These are phyloP conservation scores for Taphrina wiesneri DNA, from an alignment of 1,139 yeast genomes.

Conservation along the genomic window DNA sequence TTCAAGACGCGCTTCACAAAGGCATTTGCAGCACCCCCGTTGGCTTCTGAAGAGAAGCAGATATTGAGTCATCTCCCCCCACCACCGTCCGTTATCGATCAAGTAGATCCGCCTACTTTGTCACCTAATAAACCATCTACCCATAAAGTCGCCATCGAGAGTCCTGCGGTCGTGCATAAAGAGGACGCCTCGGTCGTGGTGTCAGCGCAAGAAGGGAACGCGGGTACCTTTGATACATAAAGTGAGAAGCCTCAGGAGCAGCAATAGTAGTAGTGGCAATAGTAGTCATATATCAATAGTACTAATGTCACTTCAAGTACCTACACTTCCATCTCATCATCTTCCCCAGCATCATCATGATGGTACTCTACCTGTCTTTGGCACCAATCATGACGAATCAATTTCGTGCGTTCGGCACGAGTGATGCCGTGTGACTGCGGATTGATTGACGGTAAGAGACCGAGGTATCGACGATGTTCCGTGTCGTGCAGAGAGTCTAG, in stretches of 20 bases:
- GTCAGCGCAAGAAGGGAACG: too few relatives aligned
- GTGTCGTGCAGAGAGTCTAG: neutral
- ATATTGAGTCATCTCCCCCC: neutral
- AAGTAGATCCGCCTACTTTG: neutral
- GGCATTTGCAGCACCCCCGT: neutral
- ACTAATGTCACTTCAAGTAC: neutral
- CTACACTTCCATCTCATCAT: neutral
- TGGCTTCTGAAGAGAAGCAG: neutral
- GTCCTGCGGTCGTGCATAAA: too few relatives aligned
- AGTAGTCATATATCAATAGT: neutral
- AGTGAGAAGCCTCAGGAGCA: neutral
- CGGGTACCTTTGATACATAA: too few relatives aligned
- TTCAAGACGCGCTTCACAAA: slow-evolving; percentile 28
- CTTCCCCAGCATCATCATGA: neutral
- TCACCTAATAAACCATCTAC: neutral
- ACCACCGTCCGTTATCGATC: slow-evolving; percentile 10
- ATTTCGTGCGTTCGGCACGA: neutral
- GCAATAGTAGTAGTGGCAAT: neutral
- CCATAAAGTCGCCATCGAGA: too few relatives aligned
- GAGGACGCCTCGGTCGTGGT: too few relatives aligned
- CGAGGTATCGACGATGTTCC: neutral
- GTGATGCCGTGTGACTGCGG: neutral
- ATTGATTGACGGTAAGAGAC: neutral
- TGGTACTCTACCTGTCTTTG: neutral
- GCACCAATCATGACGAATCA: neutral